phyloP scores from a whole-genome alignment of 1,284 basidiomycete species.

The Phellopilus nigrolimitatus region DNA sequence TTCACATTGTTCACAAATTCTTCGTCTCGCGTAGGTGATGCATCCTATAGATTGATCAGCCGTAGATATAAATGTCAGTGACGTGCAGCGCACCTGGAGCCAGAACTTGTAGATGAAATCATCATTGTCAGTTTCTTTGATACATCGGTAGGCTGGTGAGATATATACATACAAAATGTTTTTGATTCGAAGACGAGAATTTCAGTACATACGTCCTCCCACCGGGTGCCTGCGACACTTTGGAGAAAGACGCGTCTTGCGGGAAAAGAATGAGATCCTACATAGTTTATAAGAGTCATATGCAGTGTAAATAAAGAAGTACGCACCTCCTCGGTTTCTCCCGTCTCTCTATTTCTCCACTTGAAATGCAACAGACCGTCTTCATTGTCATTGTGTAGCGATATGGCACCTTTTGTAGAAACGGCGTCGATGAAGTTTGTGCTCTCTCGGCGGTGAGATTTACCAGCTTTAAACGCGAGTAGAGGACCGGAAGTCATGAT shows the following conservation, averaged over 20 bases:
- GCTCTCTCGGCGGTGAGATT: slow-evolving; percentile 57
- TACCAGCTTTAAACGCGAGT: slow-evolving; percentile 79
- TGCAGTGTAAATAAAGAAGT: not conserved
- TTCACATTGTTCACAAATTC: slow-evolving; percentile 71
- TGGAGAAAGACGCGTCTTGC: slow-evolving; percentile 69
- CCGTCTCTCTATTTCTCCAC: slow-evolving; percentile 68
- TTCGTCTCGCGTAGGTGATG: slow-evolving; percentile 58
- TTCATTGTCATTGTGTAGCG: slow-evolving; percentile 64
- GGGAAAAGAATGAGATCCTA: slow-evolving; percentile 75
- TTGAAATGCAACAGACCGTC: slow-evolving; percentile 72
- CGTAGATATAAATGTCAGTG: slow-evolving; percentile 2
- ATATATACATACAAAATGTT: slow-evolving; percentile 66
- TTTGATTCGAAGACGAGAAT: slow-evolving; percentile 75
- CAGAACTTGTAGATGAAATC: slow-evolving; percentile 62
- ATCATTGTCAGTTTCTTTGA: not conserved
- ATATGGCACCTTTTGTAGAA: slow-evolving; percentile 66
- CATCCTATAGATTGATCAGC: slow-evolving; percentile 44
- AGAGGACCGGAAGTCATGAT: slow-evolving; percentile 30
- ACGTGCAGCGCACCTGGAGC: slow-evolving; percentile 58
- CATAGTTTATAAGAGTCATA: slow-evolving; percentile 5
- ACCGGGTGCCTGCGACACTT: slow-evolving; percentile 52
- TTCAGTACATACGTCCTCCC: slow-evolving; percentile 75
- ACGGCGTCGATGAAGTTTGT: slow-evolving; percentile 64
- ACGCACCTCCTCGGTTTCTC: slow-evolving; percentile 55
- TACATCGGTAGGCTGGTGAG: slow-evolving; percentile 6